Evolutionary conservation across 148 eudicot genomes (phyloP), one percentile per base, ranked within the genome.

Genomic region (Amaranthus palmeri): DNA sequence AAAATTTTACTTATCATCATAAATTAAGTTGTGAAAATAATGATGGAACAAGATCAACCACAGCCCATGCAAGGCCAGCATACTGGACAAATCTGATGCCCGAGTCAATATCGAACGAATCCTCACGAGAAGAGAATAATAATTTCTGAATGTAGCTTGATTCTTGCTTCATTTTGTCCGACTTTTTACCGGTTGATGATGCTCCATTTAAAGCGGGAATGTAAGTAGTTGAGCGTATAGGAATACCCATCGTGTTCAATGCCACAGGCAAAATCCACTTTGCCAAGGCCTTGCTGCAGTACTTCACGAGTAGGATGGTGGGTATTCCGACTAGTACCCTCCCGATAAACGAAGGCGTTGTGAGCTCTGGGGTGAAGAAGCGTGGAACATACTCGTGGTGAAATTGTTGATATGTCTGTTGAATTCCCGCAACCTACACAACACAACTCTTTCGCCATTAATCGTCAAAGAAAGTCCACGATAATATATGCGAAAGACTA

Each of bases 31-130:
- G 81, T 70, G 88, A 79, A 70, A 93, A 93, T 47, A 93, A 69
- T 17, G 96, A 85, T 7, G 99, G 99, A 78, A 95, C 99, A 52
- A 92, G 96, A 79, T 95, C 97, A 48, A 95, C 99, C 65, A 92
- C 97, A 52, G 99, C 85, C 97, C 97, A 95, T 5, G 97, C 97
- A 69, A 95, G 96, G 18, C 99, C 97, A 14, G 97, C 90, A 78
- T 92, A 95, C 74, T 95, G 99, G 52, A 95, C 65, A 70, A 95
- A 86, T 81, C 97, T 85, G 69, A 92, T 92, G 65, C 96, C 97
- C 12, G 99, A 88, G 69, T 95, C 99, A 45, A 95, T 90, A 73
- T 95, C 97, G 15, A 95, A 92, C 5, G 87, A 85, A 17, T 83
- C 83, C 74, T 88, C 87, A 8, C 74, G 54, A 52, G 83, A 76